Base-by-base conservation (phyloP, 2,329 filamentous ascomycete genomes). In the Cytospora chrysosperma region DNA sequence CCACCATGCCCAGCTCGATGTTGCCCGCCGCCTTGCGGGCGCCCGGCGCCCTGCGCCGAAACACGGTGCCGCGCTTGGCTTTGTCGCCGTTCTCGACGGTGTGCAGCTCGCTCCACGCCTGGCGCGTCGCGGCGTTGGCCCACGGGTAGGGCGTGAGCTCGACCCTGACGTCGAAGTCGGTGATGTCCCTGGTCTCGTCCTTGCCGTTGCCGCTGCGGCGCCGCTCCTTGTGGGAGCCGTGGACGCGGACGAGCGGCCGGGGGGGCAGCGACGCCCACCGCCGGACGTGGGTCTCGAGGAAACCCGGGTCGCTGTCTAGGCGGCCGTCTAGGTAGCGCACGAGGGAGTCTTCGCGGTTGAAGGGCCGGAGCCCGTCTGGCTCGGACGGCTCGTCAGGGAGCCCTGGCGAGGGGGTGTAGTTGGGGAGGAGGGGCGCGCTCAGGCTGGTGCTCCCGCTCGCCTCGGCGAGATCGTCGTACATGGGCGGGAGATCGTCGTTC, bases 1-100 rank as follows among this genome's bases (percentile, higher is more conserved):
- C 68, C 12, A 67, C 64, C 28, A 68, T 66, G 13, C 79, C 78
- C 13, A 81, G 72, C 68, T 83, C 79, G 61, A 83, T 73, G 19
- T 58, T 47, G 4, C 60, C 59, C 19, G 21, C 43, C 64, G 77
- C 76, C 64, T 79, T 76, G 59, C 73, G 76, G 50, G 79, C 75
- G n/a, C 75, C 76, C 0, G 82, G 81, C 0, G 81, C 85, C 4
- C 81, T 75, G 6, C 76, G 81, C 62, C 81, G 78, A 19, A 86
- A 77, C 57, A 87, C 78, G 4, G 86, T 86, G 24, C 90, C 90
- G n/a, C 90, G 87, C 61, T 83, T 81, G 12, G 83, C 83, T 67
- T 85, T 84, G 68, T 88, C 84, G 59, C 79, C 76, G 69, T 88
- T 85, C 56, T 84, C 78, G 0, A 84, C 84, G 0, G 83, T 82